Conservation (phyloP, 2,329 filamentous ascomycete genomes). For the Sphaerulina musiva region DNA sequence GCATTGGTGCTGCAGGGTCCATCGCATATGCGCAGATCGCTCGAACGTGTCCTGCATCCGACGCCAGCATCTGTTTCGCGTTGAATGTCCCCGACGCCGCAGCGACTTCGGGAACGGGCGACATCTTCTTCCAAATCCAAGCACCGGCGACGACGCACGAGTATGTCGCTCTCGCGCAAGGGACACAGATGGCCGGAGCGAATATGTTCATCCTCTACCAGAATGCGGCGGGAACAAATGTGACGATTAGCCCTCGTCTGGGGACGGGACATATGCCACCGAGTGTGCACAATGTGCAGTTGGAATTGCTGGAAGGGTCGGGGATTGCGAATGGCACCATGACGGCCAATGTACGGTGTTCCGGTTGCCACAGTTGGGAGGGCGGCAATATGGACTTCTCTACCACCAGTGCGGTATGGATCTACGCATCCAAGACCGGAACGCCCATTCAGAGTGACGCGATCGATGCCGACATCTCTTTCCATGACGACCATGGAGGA, state of each 20-base stretch:
- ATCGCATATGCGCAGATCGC: constrained; percentile 14
- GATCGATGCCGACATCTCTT: constrained; percentile 37
- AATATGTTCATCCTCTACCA: constrained; percentile 56
- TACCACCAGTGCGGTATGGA: constrained; percentile 41
- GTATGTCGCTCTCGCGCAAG: constrained; percentile 54
- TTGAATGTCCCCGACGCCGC: constrained; percentile 51
- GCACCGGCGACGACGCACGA: constrained; percentile 45
- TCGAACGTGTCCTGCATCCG: constrained; percentile 14
- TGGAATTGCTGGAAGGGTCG: constrained; percentile 48
- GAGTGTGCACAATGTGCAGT: constrained; percentile 33
- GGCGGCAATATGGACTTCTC: constrained; percentile 48
- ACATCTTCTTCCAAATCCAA: constrained; percentile 54
- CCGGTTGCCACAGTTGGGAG: constrained; percentile 47
- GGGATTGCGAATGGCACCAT: constrained; percentile 48
- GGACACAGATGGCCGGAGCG: constrained; percentile 48
- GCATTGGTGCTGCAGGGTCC: neutral
- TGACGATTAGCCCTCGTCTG: constrained; percentile 51
- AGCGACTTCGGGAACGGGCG: constrained; percentile 45
- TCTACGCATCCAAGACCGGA: constrained; percentile 46
- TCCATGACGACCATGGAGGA: constrained; percentile 40
- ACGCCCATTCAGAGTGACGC: constrained; percentile 44
- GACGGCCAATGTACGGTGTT: constrained; percentile 52
- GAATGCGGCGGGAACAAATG: constrained; percentile 46
- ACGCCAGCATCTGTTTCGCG: constrained; percentile 39
- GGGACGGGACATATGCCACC: constrained; percentile 43